Conservation (phyloP, 306 rosid species). For the Macrotyloma uniflorum region DNA sequence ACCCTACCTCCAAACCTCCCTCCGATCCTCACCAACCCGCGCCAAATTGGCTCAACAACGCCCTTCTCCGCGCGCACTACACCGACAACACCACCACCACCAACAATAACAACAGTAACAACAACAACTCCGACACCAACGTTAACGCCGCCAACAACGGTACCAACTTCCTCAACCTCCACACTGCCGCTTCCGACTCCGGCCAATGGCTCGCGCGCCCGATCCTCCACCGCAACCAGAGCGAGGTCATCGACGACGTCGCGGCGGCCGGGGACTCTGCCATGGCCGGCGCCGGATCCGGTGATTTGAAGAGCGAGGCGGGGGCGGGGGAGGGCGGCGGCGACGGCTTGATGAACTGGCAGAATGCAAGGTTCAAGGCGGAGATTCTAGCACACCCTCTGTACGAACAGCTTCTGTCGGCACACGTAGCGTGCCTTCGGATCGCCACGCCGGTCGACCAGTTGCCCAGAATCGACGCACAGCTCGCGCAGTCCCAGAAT, state of each 20-base stretch:
- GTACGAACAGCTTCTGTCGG: constrained; percentile 87
- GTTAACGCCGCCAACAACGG: constrained; percentile 5
- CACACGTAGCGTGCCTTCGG: constrained; percentile 91
- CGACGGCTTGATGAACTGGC: constrained; percentile 73
- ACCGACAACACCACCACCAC: constrained; percentile 21
- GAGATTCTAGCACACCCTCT: constrained; percentile 89
- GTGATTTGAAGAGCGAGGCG: constrained; percentile 55
- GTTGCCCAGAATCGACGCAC: constrained; percentile 94
- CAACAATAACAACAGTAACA: background rate
- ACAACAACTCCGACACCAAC: constrained; percentile 1
- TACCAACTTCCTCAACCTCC: constrained; percentile 84
- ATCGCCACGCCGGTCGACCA: constrained; percentile 99
- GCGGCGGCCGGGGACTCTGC: constrained; percentile 26
- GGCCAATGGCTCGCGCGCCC: constrained; percentile 77
- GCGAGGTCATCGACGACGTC: constrained; percentile 71
- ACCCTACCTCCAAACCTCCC: constrained; percentile 52
- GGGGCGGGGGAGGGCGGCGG: constrained; percentile 49
- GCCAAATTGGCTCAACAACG: constrained; percentile 98
- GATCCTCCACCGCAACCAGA: constrained; percentile 76
- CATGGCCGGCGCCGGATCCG: constrained; percentile 54
- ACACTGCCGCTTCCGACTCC: constrained; percentile 70
- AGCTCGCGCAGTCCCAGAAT: constrained; percentile 92
- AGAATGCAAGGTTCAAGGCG: constrained; percentile 76
- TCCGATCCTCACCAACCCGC: constrained; percentile 66
- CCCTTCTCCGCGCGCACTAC: constrained; percentile 80